Conservation (phyloP, 768 basidiomycete genomes). For the Lentinula raphanica region DNA sequence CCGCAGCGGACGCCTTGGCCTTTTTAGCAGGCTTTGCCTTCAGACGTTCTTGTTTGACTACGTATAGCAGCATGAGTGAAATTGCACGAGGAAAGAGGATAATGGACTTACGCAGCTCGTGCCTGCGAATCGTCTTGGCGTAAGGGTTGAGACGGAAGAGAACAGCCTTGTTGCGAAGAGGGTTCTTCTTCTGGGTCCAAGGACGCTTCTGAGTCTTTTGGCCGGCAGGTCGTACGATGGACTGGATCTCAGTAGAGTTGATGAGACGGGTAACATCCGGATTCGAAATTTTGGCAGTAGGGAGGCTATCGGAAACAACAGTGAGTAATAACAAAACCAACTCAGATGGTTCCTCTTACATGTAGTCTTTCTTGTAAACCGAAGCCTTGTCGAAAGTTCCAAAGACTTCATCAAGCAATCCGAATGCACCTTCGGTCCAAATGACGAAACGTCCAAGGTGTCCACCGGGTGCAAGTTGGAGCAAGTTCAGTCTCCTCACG, state of each 20-base stretch:
- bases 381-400: conserved; percentile 92
- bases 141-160: conserved; percentile 99
- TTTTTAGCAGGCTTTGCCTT: conserved; percentile 63
- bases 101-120: conserved; percentile 71
- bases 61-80: conserved; percentile 10
- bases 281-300: conserved; percentile 94
- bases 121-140: conserved; percentile 87
- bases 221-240: conserved; percentile 88
- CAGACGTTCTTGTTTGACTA: conserved; percentile 77
- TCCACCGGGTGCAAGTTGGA: conserved; percentile 98
- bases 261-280: conserved; percentile 96
- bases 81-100: background rate
- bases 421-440: conserved; percentile 96
- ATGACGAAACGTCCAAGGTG: conserved; percentile 98
- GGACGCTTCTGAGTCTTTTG: conserved; percentile 85
- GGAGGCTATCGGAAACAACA: conserved; percentile 50
- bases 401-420: conserved; percentile 88
- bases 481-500: conserved; percentile 90
- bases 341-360: conserved; percentile 43
- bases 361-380: conserved; percentile 81
- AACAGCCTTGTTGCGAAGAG: conserved; percentile 86
- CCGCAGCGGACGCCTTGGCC: conserved; percentile 58
- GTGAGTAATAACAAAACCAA: background rate
- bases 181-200: conserved; percentile 99
- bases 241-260: conserved; percentile 98